Conservation (phyloP, 257 asterid species). For the Ophiorrhiza pumila region DNA sequence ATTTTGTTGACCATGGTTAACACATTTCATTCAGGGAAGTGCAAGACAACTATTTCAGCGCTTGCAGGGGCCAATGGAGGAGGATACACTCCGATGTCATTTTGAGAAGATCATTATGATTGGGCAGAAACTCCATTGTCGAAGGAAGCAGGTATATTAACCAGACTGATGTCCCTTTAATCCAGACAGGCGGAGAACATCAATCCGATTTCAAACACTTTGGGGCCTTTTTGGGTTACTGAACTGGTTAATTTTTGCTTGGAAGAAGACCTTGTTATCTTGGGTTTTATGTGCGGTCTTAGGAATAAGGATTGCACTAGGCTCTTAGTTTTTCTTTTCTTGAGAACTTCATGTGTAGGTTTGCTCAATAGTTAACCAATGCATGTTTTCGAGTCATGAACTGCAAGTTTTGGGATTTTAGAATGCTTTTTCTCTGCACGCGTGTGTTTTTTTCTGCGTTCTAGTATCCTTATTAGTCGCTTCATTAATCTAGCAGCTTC, state of each 20-base stretch:
- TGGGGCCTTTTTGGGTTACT: neutral
- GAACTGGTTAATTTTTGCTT: neutral
- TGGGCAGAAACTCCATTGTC: slow-evolving; percentile 54
- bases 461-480: neutral
- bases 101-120: slow-evolving; percentile 79
- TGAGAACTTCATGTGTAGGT: neutral
- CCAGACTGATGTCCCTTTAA: neutral
- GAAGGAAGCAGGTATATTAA: slow-evolving; percentile 62
- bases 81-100: slow-evolving; percentile 86
- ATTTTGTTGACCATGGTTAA: slow-evolving; percentile 19
- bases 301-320: neutral
- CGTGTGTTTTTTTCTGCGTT: neutral
- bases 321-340: neutral
- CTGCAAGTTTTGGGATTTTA: neutral
- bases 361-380: neutral
- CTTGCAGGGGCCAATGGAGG: slow-evolving; percentile 96
- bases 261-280: neutral
- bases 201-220: neutral
- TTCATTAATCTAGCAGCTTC: neutral
- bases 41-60: slow-evolving; percentile 96
- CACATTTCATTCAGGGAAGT: slow-evolving; percentile 69
- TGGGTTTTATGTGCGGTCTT: too few relatives aligned
- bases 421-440: too few relatives aligned
- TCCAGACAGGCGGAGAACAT: neutral
- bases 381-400: neutral